These are phyloP conservation scores for Pisolithus sp. DNA, from an alignment of 768 basidiomycete genomes.

Conservation along the genomic window DNA sequence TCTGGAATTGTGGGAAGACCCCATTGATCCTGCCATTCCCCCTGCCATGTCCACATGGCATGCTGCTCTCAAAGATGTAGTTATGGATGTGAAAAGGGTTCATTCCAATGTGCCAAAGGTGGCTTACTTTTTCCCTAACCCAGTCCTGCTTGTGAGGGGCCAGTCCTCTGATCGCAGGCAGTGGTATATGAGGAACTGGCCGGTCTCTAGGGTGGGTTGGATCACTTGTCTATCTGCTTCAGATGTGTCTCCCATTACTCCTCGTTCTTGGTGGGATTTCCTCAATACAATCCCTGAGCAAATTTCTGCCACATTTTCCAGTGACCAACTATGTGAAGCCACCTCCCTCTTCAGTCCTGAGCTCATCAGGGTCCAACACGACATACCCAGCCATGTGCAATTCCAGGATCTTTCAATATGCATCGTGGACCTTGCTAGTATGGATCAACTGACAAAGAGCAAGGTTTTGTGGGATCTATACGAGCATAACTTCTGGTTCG, in stretches of 20 bases:
- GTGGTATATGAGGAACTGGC: neutral
- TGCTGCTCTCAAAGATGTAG: neutral
- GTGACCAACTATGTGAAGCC: neutral
- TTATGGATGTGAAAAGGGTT: neutral
- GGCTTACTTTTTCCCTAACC: neutral
- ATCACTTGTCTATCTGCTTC: neutral
- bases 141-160: neutral
- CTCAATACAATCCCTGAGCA: neutral
- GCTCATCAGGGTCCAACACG: neutral
- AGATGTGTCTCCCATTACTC: neutral
- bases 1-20: neutral
- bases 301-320: neutral
- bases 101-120: neutral
- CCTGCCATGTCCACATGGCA: neutral
- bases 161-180: neutral
- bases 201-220: neutral
- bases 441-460: neutral
- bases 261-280: neutral
- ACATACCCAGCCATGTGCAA: neutral
- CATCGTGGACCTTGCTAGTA: neutral
- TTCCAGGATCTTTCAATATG: neutral
- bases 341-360: neutral
- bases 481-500: constrained; percentile 13
- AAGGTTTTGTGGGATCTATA: constrained; percentile 15
- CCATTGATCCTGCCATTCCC: neutral